phyloP scores from a whole-genome alignment of 345 rosid species.

The Draba incana region DNA sequence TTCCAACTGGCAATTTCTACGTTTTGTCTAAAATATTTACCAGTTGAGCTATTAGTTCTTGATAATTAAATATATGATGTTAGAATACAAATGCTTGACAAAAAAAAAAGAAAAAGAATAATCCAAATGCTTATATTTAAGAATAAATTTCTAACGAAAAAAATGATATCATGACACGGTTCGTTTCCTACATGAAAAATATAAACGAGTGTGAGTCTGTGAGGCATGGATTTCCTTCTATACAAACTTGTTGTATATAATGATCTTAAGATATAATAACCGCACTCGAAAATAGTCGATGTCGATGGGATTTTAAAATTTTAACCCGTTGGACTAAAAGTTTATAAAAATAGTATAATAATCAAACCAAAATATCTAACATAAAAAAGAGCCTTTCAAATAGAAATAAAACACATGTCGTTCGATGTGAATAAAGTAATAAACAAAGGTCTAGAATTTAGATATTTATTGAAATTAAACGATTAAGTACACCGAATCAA shows the following conservation, averaged over 20 bases:
- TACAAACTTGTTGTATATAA: neutral
- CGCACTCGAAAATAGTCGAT: constrained; percentile 13
- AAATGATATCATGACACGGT: neutral
- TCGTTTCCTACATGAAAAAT: neutral
- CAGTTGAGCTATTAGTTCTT: too few relatives aligned
- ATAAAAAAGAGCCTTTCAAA: constrained; percentile 21
- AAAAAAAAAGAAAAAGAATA: too few relatives aligned
- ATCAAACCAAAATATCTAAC: constrained; percentile 34
- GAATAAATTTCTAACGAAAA: too few relatives aligned
- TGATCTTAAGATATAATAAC: neutral
- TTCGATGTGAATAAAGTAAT: constrained; percentile 30
- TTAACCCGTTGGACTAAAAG: constrained; percentile 5
- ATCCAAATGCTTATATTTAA: too few relatives aligned
- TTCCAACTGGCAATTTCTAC: too few relatives aligned
- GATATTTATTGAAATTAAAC: constrained; percentile 39
- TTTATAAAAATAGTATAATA: constrained; percentile 2
- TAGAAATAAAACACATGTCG: too few relatives aligned
- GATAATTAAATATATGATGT: too few relatives aligned
- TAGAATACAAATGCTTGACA: too few relatives aligned
- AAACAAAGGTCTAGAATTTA: constrained; percentile 22
- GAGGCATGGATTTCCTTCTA: neutral
- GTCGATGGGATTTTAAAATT: constrained; percentile 4
- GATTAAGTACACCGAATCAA: too few relatives aligned
- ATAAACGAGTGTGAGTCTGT: neutral
- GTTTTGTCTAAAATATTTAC: too few relatives aligned